Conservation (phyloP, 2,329 filamentous ascomycete species). For the Alternaria solani region DNA sequence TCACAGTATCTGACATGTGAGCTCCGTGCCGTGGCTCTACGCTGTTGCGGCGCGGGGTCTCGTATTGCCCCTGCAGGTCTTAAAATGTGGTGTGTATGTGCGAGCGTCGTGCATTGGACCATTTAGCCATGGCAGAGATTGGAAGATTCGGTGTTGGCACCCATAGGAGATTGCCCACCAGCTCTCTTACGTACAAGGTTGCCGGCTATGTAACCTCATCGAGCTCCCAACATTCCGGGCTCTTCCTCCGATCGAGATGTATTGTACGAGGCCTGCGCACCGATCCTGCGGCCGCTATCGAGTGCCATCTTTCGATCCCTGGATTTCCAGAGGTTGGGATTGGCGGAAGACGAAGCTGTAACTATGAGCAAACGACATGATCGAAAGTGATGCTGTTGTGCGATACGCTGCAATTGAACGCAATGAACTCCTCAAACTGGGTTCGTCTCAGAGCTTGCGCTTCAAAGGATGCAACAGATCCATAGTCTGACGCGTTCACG, state of each 20-base stretch:
- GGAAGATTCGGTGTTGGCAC: background rate
- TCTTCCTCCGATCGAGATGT: background rate
- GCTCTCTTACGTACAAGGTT: constrained; percentile 1
- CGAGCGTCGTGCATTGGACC: background rate
- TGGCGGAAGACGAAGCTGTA: background rate
- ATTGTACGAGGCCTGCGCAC: background rate
- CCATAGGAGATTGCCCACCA: background rate
- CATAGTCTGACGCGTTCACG: background rate
- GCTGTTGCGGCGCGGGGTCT: background rate
- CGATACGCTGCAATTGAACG: background rate
- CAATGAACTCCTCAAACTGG: background rate
- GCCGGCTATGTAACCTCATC: background rate
- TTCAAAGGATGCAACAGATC: background rate
- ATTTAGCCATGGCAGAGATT: background rate
- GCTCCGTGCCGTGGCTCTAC: background rate
- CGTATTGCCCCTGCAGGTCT: background rate
- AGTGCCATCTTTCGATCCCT: background rate
- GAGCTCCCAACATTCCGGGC: background rate
- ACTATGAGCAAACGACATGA: background rate
- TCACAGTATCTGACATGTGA: background rate
- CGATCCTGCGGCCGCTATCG: no score
- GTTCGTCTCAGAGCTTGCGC: background rate
- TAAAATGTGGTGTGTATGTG: background rate
- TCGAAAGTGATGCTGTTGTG: background rate
- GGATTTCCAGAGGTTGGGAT: background rate